Percentiles rank a stretch among this genome's conserved stretches.
These are phyloP conservation scores for Cocos nucifera DNA, from an alignment of 176 grass and related monocot genomes.

Conservation along the genomic window DNA sequence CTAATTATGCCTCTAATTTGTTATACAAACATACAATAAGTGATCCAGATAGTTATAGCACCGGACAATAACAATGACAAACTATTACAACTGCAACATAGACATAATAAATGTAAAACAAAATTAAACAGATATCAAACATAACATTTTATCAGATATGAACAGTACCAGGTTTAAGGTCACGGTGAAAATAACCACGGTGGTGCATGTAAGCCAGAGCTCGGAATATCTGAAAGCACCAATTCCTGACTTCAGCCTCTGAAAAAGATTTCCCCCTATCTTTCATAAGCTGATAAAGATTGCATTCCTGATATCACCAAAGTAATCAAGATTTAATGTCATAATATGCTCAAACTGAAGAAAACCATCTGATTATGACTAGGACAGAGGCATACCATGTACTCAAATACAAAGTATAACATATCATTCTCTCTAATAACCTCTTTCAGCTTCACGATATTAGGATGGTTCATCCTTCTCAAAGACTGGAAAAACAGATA, in stretches of 20 bases:
- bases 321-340: neutral
- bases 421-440: slow-evolving; percentile 92
- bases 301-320: slow-evolving; percentile 58
- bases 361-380: slow-evolving; percentile 3
- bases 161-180: slow-evolving; percentile 87
- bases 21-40: too few species aligned
- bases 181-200: slow-evolving; percentile 95
- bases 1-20: too few species aligned
- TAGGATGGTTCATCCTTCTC: slow-evolving; percentile 92
- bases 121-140: too few species aligned
- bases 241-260: slow-evolving; percentile 75
- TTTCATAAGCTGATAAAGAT: slow-evolving; percentile 98
- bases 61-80: too few species aligned
- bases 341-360: slow-evolving; percentile 8
- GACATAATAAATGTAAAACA: too few species aligned
- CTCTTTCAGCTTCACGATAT: slow-evolving; percentile 98
- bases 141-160: neutral
- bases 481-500: slow-evolving; percentile 44
- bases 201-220: slow-evolving; percentile 96
- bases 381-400: slow-evolving; percentile 60
- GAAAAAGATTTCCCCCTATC: slow-evolving; percentile 67
- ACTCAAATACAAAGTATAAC: slow-evolving; percentile 94
- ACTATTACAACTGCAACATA: too few species aligned
- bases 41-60: too few species aligned
- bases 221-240: slow-evolving; percentile 98